Conservation (phyloP, 2,329 filamentous ascomycete genomes). For the Sclerotinia borealis region DNA sequence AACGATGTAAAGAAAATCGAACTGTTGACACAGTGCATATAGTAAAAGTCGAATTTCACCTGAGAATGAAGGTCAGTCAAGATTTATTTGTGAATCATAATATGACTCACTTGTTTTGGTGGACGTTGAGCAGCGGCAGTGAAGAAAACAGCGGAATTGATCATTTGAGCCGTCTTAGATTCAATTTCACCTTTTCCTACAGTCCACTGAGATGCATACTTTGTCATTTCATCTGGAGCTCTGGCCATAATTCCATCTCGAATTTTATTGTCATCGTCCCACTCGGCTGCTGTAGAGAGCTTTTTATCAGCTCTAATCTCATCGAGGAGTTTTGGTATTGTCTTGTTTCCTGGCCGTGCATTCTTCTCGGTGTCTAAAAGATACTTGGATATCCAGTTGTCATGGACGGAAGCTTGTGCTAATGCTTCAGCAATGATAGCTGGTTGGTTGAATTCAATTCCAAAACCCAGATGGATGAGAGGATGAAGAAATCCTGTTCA, state of each 20-base stretch:
- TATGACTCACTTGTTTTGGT: slow-evolving; percentile 41
- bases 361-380: slow-evolving; percentile 48
- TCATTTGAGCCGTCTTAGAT: slow-evolving; percentile 59
- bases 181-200: slow-evolving; percentile 46
- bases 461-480: slow-evolving; percentile 79
- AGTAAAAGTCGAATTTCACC: slow-evolving; percentile 77
- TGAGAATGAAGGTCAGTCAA: background rate
- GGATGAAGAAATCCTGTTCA: slow-evolving; percentile 64
- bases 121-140: slow-evolving; percentile 51
- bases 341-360: slow-evolving; percentile 36
- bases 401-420: slow-evolving; percentile 69
- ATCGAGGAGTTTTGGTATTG: slow-evolving; percentile 55
- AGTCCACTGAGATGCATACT: slow-evolving; percentile 52
- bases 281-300: slow-evolving; percentile 47
- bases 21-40: slow-evolving; percentile 70
- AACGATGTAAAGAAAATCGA: slow-evolving; percentile 69
- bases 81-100: background rate
- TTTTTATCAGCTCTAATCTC: slow-evolving; percentile 51
- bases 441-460: slow-evolving; percentile 75
- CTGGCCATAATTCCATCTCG: slow-evolving; percentile 61
- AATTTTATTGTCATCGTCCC: slow-evolving; percentile 56
- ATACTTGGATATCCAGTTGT: slow-evolving; percentile 45
- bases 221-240: slow-evolving; percentile 57
- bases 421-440: slow-evolving; percentile 75
- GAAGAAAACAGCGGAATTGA: slow-evolving; percentile 52